phyloP scores from a whole-genome alignment of 2,329 filamentous ascomycete species.

The Alternaria gansuensis region DNA sequence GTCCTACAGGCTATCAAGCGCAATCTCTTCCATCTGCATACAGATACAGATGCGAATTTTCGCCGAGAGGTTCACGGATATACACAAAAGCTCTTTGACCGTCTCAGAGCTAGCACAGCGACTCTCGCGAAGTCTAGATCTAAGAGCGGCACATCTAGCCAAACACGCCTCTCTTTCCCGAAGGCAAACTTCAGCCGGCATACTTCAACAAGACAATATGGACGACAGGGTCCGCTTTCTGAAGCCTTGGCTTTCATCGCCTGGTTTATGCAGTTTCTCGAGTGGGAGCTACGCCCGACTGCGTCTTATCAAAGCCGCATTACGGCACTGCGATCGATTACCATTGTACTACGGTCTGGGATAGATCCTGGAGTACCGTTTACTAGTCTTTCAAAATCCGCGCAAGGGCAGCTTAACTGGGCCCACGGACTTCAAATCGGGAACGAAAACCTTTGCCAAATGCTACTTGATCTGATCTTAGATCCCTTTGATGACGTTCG shows the following conservation, averaged over 20 bases:
- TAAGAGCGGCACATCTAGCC: conserved; percentile 15
- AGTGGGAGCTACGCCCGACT: conserved; percentile 77
- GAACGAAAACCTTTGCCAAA: conserved; percentile 60
- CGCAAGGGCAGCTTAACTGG: conserved; percentile 61
- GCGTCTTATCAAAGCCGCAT: conserved; percentile 92
- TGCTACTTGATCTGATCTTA: conserved; percentile 79
- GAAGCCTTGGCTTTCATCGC: conserved; percentile 71
- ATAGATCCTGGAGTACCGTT: conserved; percentile 62
- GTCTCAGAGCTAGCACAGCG: conserved; percentile 61
- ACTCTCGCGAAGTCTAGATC: conserved; percentile 37
- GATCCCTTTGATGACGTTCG: conserved; percentile 95
- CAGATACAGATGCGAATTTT: conserved; percentile 86
- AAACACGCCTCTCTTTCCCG: conserved; percentile 31
- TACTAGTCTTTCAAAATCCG: conserved; percentile 57
- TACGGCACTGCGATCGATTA: conserved; percentile 76
- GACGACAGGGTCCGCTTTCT: conserved; percentile 47
- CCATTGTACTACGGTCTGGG: conserved; percentile 72
- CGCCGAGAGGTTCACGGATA: conserved; percentile 81
- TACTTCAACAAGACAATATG: not conserved
- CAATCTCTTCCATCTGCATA: conserved; percentile 75
- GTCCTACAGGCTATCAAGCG: conserved; percentile 70
- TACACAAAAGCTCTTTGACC: conserved; percentile 78
- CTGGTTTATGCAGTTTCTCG: conserved; percentile 78
- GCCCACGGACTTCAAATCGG: conserved; percentile 59
- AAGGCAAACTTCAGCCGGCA: conserved; percentile 14